A percentile compares a stretch with the other conserved stretches of the same genome.
Conservation (phyloP, 1,284 basidiomycete genomes). For the Gomphus sp. region DNA sequence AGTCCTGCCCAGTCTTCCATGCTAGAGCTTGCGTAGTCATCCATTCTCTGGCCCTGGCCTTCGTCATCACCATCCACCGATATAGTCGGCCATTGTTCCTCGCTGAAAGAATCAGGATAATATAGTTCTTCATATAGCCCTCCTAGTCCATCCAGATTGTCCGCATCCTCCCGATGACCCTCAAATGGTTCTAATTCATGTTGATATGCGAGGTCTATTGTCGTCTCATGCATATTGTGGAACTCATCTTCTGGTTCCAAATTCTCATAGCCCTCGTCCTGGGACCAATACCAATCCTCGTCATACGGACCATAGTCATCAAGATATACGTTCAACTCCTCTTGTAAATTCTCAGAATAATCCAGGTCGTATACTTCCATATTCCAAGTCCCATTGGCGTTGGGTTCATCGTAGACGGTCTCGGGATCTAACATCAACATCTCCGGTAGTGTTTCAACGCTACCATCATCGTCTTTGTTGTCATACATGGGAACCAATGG, state of each 20-base stretch:
- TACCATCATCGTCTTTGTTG: background rate
- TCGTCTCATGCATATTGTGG: background rate
- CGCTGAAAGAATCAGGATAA: background rate
- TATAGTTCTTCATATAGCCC: background rate
- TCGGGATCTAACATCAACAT: too few relatives aligned
- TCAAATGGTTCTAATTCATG: background rate
- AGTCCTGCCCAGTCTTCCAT: background rate
- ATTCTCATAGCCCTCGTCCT: background rate
- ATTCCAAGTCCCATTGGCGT: background rate
- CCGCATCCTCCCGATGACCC: background rate
- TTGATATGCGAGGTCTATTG: background rate
- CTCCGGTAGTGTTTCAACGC: background rate
- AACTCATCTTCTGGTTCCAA: background rate
- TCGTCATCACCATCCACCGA: background rate
- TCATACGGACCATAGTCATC: background rate
- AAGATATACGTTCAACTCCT: background rate
- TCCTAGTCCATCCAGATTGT: background rate
- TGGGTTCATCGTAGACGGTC: background rate
- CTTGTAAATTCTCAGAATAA: background rate
- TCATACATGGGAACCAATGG: background rate
- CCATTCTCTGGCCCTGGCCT: background rate
- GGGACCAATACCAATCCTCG: background rate
- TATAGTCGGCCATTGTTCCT: background rate
- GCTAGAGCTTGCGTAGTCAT: background rate
- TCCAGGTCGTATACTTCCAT: background rate